Conservation (phyloP, 2,329 filamentous ascomycete genomes). For the Hypoxylon sp. region DNA sequence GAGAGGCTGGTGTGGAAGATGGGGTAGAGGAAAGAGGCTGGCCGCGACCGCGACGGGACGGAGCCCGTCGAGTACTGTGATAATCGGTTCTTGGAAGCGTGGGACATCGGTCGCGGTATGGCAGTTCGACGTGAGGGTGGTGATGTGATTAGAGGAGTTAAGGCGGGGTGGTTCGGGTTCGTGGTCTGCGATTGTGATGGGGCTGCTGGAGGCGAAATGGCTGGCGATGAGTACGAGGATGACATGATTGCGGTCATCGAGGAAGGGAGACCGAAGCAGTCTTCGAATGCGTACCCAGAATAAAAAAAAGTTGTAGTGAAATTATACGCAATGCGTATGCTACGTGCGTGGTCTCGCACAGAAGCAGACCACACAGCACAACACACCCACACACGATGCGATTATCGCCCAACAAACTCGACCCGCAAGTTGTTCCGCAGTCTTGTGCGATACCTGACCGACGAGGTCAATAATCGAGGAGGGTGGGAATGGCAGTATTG, state of each 20-base stretch:
- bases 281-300: constrained; percentile 53
- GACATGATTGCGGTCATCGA: constrained; percentile 70
- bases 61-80: constrained; percentile 87
- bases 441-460: constrained; percentile 37
- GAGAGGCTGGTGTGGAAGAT: constrained; percentile 86
- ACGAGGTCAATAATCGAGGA: constrained; percentile 12
- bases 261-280: constrained; percentile 53
- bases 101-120: constrained; percentile 77
- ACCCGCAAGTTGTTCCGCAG: constrained; percentile 54
- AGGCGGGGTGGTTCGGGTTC: constrained; percentile 68
- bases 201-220: constrained; percentile 66
- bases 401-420: constrained; percentile 52
- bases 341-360: constrained; percentile 28
- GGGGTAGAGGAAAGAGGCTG: constrained; percentile 85
- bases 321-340: constrained; percentile 37
- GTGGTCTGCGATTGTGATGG: constrained; percentile 55
- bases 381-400: constrained; percentile 30
- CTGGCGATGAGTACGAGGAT: constrained; percentile 66
- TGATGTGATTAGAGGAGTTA: constrained; percentile 72
- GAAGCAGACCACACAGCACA: constrained; percentile 16
- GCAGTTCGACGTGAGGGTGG: constrained; percentile 71
- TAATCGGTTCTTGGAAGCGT: constrained; percentile 83
- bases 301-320: constrained; percentile 28
- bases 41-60: constrained; percentile 78
- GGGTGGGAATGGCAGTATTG: constrained; percentile 20